Conservation (phyloP, 1,139 yeast species). For the Entelexis paramagnoliae region DNA sequence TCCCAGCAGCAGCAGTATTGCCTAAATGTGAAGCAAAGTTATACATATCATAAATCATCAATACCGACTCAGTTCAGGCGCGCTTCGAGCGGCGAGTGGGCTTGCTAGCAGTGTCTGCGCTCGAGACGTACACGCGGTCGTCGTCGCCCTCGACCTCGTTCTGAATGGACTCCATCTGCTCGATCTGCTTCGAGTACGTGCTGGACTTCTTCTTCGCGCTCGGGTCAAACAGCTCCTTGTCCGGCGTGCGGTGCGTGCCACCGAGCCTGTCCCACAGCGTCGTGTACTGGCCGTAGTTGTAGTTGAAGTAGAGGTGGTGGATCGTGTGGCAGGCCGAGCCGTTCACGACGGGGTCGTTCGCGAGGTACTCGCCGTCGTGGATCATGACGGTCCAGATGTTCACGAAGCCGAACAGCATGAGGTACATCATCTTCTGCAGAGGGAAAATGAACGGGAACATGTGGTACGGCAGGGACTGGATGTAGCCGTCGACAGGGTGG, state of each 20-base stretch:
- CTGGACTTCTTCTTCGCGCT: conserved; percentile 46
- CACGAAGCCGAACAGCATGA: conserved; percentile 73
- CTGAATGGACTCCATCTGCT: conserved; percentile 72
- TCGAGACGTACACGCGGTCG: conserved; percentile 24
- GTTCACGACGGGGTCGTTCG: conserved; percentile 85
- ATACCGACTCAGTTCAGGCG: neutral
- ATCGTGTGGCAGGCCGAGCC: conserved; percentile 98
- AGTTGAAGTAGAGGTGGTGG: conserved; percentile 92
- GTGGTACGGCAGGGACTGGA: conserved; percentile 89
- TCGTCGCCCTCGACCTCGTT: conserved; percentile 51
- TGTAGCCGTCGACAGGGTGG: conserved; percentile 95
- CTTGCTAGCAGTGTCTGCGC: neutral
- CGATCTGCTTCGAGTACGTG: conserved; percentile 64
- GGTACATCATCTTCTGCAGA: conserved; percentile 73
- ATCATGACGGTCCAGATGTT: conserved; percentile 98
- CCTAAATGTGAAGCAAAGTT: neutral
- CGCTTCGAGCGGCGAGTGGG: conserved; percentile 1
- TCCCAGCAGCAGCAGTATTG: no score
- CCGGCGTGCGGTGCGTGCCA: conserved; percentile 86
- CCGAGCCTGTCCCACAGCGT: conserved; percentile 97
- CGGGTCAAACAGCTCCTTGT: conserved; percentile 68
- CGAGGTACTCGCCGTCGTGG: conserved; percentile 92
- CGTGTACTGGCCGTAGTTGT: conserved; percentile 96
- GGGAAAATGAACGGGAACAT: conserved; percentile 85
- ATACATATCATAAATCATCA: conserved; percentile 4